These are phyloP conservation scores for Kazachstania sp. DNA, from an alignment of 1,139 yeast species.

Conservation along the genomic window DNA sequence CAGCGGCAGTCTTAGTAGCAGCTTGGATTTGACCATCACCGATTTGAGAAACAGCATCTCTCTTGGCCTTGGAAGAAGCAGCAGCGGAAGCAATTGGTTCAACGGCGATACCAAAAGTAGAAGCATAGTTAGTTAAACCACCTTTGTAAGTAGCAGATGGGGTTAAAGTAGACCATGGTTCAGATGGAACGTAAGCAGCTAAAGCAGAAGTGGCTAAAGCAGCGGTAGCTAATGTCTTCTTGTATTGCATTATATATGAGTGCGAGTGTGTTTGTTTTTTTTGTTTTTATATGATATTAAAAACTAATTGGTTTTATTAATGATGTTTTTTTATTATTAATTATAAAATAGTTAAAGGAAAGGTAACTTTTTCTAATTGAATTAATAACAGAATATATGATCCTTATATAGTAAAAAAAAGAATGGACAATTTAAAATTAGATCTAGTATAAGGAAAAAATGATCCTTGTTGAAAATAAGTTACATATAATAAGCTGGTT, in stretches of 20 bases:
- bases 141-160: conserved; percentile 51
- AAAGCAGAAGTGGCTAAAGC: conserved; percentile 32
- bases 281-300: background rate
- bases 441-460: too few species aligned
- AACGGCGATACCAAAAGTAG: conserved; percentile 64
- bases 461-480: too few species aligned
- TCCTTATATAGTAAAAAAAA: background rate
- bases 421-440: too few species aligned
- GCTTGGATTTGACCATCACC: conserved; percentile 9
- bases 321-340: background rate
- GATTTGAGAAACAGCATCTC: conserved; percentile 26
- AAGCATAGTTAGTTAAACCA: conserved; percentile 52
- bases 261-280: background rate
- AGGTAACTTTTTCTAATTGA: too few species aligned
- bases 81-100: conserved; percentile 40
- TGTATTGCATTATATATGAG: conserved; percentile 25
- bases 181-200: conserved; percentile 62
- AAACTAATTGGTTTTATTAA: background rate
- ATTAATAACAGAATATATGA: too few species aligned
- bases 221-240: conserved; percentile 24
- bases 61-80: conserved; percentile 37
- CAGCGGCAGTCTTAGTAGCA: conserved; percentile 7
- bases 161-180: conserved; percentile 66
- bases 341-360: background rate
- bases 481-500: too few species aligned